Base-by-base conservation (phyloP, 768 basidiomycete species). In the Calvatia gigantea region DNA sequence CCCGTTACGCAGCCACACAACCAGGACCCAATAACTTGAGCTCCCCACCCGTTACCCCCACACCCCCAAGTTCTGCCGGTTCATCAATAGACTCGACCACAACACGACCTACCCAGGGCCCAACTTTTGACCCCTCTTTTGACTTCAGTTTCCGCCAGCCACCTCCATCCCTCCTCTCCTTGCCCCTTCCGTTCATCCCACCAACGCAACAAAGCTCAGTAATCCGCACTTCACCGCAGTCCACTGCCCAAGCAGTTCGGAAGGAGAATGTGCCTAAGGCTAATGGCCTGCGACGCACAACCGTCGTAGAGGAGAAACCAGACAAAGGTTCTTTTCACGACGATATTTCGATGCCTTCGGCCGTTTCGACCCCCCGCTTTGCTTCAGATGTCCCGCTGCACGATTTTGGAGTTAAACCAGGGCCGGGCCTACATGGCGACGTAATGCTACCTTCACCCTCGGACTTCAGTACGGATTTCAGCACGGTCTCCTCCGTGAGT, bases 401-500 rank as follows among this genome's bases (percentile, higher is more conserved):
- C 15, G 45, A 55, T 12, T 55, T 55, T 23, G 54, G 45, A 7
- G 45, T 55, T 2, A 47, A 47, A 27, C 54, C 54, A 4, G 54
- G 27, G 15, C 29, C 17, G 3, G 38, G 38, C 19, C 37, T 15
- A 2, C 31, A 15, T 21, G 17, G 39, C 28, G 33, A 46, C 12
- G 39, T 29, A 14, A 39, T 37, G 15, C 41, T 53, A 17, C 41
- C 55, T n/a, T 57, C 58, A 8, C 58, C 53, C 15, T 59, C 55
- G 6, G 56, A 52, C 17, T 38, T 54, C 12, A 55, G 55, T 9
- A 56, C 42, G 5, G 59, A 56, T 28, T 45, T 57, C 4, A 55
- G 55, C 27, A 56, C 42, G 3, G 41, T 55, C 17, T 60, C 59
- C 1, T 48, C 59, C 1, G 45, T 32, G 21, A 58, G 52, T 44